Conservation (phyloP, 2,329 filamentous ascomycete species). For the Coleophoma crateriformis region DNA sequence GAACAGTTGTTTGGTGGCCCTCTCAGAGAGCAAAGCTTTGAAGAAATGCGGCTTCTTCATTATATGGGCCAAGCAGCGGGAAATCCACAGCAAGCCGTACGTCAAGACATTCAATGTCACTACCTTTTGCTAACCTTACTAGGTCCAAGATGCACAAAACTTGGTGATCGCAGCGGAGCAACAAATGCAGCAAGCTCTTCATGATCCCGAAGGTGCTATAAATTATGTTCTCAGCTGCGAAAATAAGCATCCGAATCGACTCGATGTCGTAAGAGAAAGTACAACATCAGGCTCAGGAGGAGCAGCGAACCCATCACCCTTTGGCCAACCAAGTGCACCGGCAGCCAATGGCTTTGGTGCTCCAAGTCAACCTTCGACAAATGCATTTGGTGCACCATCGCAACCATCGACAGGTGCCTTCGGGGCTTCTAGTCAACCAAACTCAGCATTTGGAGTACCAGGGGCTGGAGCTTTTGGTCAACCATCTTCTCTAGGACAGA, state of each 20-base stretch:
- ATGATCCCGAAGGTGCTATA: slow-evolving; percentile 66
- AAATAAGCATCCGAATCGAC: slow-evolving; percentile 70
- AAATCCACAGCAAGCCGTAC: slow-evolving; percentile 43
- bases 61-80: slow-evolving; percentile 61
- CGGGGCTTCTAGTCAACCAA: slow-evolving; percentile 1
- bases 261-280: slow-evolving; percentile 50
- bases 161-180: slow-evolving; percentile 60
- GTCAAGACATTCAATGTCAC: slow-evolving; percentile 1
- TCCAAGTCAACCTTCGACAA: slow-evolving; percentile 2
- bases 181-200: slow-evolving; percentile 67
- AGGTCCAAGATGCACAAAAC: slow-evolving; percentile 55
- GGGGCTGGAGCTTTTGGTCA: slow-evolving; percentile 26
- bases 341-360: slow-evolving; percentile 3
- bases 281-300: slow-evolving; percentile 29
- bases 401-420: slow-evolving; percentile 19
- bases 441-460: too few species aligned
- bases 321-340: slow-evolving; percentile 4
- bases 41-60: slow-evolving; percentile 79
- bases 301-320: slow-evolving; percentile 3
- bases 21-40: slow-evolving; percentile 76
- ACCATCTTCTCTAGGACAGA: slow-evolving; percentile 30
- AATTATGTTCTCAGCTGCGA: slow-evolving; percentile 61
- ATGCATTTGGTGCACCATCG: slow-evolving; percentile 9
- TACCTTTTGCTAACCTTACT: not conserved
- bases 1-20: slow-evolving; percentile 78